Conservation (phyloP, 1,284 basidiomycete species). For the Boletus calvinii region DNA sequence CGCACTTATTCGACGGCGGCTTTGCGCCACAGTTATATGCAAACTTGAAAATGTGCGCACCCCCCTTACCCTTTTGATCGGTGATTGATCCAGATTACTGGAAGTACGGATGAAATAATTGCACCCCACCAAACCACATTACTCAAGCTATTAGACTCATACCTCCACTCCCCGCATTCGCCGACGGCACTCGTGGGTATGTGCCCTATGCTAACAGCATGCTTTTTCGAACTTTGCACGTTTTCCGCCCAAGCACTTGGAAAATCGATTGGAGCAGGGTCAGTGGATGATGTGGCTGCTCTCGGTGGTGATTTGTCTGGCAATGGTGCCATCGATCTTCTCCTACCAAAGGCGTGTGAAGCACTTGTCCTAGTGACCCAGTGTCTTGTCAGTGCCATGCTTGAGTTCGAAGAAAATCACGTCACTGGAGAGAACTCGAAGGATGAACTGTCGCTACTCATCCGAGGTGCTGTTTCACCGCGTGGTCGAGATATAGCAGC, state of each 20-base stretch:
- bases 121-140: constrained; percentile 81
- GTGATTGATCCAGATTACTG: constrained; percentile 14
- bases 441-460: constrained; percentile 38
- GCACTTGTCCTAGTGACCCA: constrained; percentile 77
- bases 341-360: constrained; percentile 75
- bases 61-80: neutral
- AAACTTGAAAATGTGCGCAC: constrained; percentile 50
- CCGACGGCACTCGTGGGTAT: constrained; percentile 40
- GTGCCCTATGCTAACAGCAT: constrained; percentile 48
- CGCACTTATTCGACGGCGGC: constrained; percentile 51
- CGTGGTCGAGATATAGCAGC: constrained; percentile 51
- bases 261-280: constrained; percentile 41
- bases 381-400: constrained; percentile 65
- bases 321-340: constrained; percentile 51
- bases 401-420: constrained; percentile 36
- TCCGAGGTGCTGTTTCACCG: constrained; percentile 43
- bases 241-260: constrained; percentile 54
- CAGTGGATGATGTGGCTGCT: neutral
- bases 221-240: constrained; percentile 54
- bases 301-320: neutral
- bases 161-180: constrained; percentile 52
- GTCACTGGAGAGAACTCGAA: constrained; percentile 13
- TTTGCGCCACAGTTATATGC: constrained; percentile 50
- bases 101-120: constrained; percentile 68
- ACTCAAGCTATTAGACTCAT: constrained; percentile 84